Base-by-base conservation (phyloP, 2,329 filamentous ascomycete species). In the Endoconidiophora laricicola region DNA sequence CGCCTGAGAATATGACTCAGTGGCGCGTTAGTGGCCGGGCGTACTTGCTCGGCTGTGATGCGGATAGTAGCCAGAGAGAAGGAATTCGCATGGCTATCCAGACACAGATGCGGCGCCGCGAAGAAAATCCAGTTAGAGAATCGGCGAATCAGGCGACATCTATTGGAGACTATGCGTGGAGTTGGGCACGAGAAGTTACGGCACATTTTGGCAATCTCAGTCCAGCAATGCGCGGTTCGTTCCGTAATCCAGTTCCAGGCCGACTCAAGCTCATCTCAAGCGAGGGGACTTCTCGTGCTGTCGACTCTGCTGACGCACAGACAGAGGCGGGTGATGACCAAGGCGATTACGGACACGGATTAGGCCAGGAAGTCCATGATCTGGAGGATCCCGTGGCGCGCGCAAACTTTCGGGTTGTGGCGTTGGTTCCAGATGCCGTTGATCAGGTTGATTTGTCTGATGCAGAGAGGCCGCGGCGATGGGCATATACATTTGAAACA, bases 121-220 rank as follows among this genome's bases (percentile, higher is more conserved):
- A 22, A 12, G 22, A 26, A 3, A 22, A 45, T n/a, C 9, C 4
- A 18, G 16, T 3, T 3, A 4, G 24, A 29, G 42, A n/a, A 3
- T 7, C n/a, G 20, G 14, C 33, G 3, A 22, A 43, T 18, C 23
- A 14, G 26, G 26, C 3, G 10, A 10, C 18, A 20, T 20, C 37
- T 9, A 6, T 12, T 6, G 20, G 5, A 22, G 16, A 37, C 5
- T 6, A 38, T 10, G 4, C 2, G 1, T 94, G 87, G 86, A 82
- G 75, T 57, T 95, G 86, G 81, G 67, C 68, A 44, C 81, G 70
- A 55, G 87, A 94, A 65, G 64, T 95, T 37, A 87, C 84, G 46
- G 84, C 77, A 45, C 85, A 91, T 62, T 96, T 95, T 73, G 90
- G 86, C 18, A 95, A 95, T 63, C 66, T 91, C 57, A 81, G 76